Conservation (phyloP, 495 filamentous ascomycete species). For the Aspergillus saccharolyticus region DNA sequence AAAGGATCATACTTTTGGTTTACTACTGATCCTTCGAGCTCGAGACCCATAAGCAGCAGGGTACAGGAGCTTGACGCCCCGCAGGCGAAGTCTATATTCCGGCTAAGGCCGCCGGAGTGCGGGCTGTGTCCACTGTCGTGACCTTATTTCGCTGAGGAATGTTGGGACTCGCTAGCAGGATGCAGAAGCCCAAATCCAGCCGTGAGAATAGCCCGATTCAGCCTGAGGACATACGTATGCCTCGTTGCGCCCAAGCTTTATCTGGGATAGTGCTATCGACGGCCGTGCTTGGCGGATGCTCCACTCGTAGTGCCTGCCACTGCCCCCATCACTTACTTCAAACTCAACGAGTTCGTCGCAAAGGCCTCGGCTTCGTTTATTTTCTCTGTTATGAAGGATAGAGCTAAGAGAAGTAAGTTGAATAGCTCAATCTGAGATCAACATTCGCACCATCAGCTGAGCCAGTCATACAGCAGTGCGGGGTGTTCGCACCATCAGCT, state of each 20-base stretch:
- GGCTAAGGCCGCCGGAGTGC: background rate
- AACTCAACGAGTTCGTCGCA: no score
- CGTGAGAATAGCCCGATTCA: background rate
- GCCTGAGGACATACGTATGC: background rate
- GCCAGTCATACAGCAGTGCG: no score
- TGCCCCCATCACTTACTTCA: no score
- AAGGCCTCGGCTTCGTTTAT: no score
- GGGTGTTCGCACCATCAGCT: no score
- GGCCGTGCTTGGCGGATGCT: background rate
- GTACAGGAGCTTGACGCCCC: background rate
- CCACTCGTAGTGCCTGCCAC: background rate
- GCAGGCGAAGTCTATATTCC: background rate
- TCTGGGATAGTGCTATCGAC: background rate
- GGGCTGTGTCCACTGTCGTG: background rate
- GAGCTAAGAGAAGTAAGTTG: no score
- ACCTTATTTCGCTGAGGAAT: background rate
- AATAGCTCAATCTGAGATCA: no score
- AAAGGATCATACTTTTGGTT: no score
- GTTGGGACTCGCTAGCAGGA: background rate
- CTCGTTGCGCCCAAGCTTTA: background rate
- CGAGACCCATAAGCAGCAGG: background rate
- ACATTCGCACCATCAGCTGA: no score
- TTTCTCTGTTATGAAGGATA: no score
- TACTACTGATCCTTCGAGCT: background rate
- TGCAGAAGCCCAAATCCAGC: background rate